These are phyloP conservation scores for Podospora appendiculata DNA, from an alignment of 495 filamentous ascomycete genomes.

Conservation along the genomic window DNA sequence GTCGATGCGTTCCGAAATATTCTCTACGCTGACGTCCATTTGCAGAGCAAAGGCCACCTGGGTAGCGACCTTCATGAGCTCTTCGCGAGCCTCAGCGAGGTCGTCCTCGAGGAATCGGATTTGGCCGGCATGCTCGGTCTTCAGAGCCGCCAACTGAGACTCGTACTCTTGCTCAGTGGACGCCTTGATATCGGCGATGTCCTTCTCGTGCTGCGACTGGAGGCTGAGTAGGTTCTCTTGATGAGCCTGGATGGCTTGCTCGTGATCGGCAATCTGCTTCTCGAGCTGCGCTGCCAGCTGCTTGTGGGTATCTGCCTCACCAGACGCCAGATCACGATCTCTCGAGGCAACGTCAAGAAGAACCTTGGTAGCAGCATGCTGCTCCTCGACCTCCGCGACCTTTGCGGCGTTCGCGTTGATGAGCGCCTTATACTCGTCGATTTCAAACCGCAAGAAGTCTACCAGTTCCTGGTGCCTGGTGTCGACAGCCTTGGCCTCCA, in stretches of 20 bases:
- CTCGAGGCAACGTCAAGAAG: conserved; percentile 46
- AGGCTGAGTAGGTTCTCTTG: conserved; percentile 39
- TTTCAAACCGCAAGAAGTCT: conserved; percentile 58
- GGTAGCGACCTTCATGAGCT: conserved; percentile 55
- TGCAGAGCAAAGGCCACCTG: conserved; percentile 47
- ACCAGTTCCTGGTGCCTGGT: conserved; percentile 58
- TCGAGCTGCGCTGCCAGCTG: conserved; percentile 50
- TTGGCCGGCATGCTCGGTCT: conserved; percentile 50
- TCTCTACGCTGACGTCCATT: conserved; percentile 46
- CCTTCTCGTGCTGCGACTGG: conserved; percentile 34
- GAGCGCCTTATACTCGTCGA: conserved; percentile 70
- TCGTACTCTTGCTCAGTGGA: conserved; percentile 33
- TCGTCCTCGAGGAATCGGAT: conserved; percentile 59
- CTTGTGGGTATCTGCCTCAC: conserved; percentile 43
- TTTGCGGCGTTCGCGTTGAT: conserved; percentile 55
- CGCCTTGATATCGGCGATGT: conserved; percentile 42
- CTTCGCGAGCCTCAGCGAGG: conserved; percentile 59
- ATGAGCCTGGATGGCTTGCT: conserved; percentile 40
- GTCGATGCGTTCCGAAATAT: conserved; percentile 45
- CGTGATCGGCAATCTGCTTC: conserved; percentile 46
- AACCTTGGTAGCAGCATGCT: conserved; percentile 50
- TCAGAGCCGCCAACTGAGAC: conserved; percentile 33
- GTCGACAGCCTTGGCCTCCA: conserved; percentile 26
- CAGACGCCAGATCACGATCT: conserved; percentile 35
- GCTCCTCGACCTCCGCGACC: conserved; percentile 58